Base-by-base conservation (phyloP, 192 early-diverging fungal species). In the Polychytrium aggregatum region DNA sequence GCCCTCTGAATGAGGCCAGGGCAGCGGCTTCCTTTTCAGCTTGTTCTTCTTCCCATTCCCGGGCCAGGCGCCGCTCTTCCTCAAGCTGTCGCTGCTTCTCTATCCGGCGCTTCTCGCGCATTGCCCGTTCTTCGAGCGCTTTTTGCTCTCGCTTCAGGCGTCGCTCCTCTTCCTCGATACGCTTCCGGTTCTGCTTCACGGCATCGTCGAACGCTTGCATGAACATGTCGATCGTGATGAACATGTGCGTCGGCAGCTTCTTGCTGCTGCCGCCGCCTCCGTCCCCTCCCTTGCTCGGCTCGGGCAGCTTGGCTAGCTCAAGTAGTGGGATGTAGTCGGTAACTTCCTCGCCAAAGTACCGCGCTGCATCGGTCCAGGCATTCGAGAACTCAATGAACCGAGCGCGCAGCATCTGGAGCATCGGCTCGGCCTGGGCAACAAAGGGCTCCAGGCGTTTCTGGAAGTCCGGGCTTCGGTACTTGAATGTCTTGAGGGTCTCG, bases 341-440 rank as follows among this genome's bases (percentile, higher is more conserved):
- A 11, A 63, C 36, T 18, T 72, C 73, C 49, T 76, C 73, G 37
- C 70, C 73, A 46, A 76, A 56, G 37, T 76, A 76, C 17, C 29
- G 21, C 21, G 57, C 61, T 9, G 63, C 46, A 21, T 59, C 61
- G 39, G 28, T 37, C 55, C 60, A 74, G 4, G 56, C 45, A n/a
- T 30, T 22, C 37, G 36, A 22, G 53, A 71, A 71, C 33, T 31
- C 26, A 11, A 43, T 41, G 27, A 57, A 60, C 38, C 50, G 43
- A 17, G 37, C 46, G 17, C 40, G 41, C 30, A 63, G 13, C 10
- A 17, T 42, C 28, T 53, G 34, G 34, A 65, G 24, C 8, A 39
- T 35, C 1, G 47, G 34, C 11, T 26, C 21, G 35, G 56, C 46
- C 13, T 17, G 18, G 16, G 33, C 36, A 1, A 70, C 16, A 21